Evolutionary conservation across 345 rosid genomes (phyloP).

Genomic region (Populus davidiana): DNA sequence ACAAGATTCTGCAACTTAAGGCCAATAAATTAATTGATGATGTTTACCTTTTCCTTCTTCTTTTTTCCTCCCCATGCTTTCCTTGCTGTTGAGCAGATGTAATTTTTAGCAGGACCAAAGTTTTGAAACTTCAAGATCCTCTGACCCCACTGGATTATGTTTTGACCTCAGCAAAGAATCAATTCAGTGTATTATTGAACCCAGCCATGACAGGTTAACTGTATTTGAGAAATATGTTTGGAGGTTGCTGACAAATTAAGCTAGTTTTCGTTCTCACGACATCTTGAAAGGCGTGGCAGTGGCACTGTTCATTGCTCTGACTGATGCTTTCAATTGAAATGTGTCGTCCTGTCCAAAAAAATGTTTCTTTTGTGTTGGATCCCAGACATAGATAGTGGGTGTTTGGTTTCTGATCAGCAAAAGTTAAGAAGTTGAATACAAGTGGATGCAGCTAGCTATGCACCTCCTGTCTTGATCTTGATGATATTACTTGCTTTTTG

Average conservation of each 20-base stretch:
- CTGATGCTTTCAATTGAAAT: conserved; percentile 23
- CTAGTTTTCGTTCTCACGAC: conserved; percentile 31
- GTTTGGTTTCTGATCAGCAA: conserved; percentile 51
- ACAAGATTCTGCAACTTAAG: conserved; percentile 18
- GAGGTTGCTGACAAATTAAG: conserved; percentile 53
- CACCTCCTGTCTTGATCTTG: conserved; percentile 48
- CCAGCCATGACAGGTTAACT: conserved; percentile 32
- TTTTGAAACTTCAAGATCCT: conserved; percentile 35
- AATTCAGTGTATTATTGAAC: conserved; percentile 51
- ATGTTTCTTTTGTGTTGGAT: conserved; percentile 37
- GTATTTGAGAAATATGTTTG: conserved; percentile 35
- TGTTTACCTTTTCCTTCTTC: background rate
- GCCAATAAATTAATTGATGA: background rate
- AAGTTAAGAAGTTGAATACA: conserved; percentile 65
- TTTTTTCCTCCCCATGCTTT: conserved; percentile 10
- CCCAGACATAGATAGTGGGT: conserved; percentile 64
- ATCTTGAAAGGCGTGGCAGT: conserved; percentile 15
- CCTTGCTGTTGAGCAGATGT: conserved; percentile 20
- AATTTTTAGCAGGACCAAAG: conserved; percentile 39
- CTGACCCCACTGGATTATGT: conserved; percentile 48
- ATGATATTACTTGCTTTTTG: conserved; percentile 56
- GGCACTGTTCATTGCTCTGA: conserved; percentile 25
- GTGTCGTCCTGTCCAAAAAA: conserved; percentile 29
- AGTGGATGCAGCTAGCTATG: conserved; percentile 57
- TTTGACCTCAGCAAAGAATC: conserved; percentile 41